These are phyloP conservation scores for Suillus placidus DNA, from an alignment of 768 basidiomycete species.

Conservation along the genomic window DNA sequence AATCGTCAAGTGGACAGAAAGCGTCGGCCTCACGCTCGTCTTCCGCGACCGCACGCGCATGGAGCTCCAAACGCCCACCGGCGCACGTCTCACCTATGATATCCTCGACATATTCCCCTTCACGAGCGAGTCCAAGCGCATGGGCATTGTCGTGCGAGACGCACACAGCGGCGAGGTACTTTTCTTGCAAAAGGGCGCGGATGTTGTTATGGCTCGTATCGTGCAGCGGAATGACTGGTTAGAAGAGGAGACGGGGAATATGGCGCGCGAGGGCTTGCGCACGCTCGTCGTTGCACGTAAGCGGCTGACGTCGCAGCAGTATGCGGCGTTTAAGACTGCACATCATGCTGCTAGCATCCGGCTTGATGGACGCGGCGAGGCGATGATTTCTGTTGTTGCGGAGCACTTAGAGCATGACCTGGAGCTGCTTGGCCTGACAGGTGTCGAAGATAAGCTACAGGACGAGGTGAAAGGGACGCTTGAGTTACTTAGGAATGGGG, in stretches of 20 bases:
- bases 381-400: constrained; percentile 72
- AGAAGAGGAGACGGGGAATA: constrained; percentile 97
- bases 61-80: constrained; percentile 73
- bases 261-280: constrained; percentile 94
- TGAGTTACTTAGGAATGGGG: constrained; percentile 91
- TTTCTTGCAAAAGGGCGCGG: constrained; percentile 96
- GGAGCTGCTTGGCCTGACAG: constrained; percentile 91
- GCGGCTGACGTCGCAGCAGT: constrained; percentile 67
- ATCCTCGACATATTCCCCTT: constrained; percentile 97
- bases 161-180: constrained; percentile 71
- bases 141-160: constrained; percentile 96
- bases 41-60: constrained; percentile 92
- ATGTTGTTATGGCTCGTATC: constrained; percentile 96
- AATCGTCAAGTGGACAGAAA: constrained; percentile 96
- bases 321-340: constrained; percentile 67
- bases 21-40: constrained; percentile 86
- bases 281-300: constrained; percentile 93
- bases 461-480: constrained; percentile 95
- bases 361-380: constrained; percentile 80
- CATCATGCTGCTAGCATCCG: constrained; percentile 81
- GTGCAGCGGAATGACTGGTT: constrained; percentile 98
- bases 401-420: constrained; percentile 85
- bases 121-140: constrained; percentile 97
- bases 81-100: constrained; percentile 68
- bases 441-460: constrained; percentile 99